A percentile compares a stretch with the other conserved stretches of the same genome.
These are phyloP conservation scores for Amborella trichopoda DNA, from an alignment of 164 flowering plant genomes.

Conservation along the genomic window DNA sequence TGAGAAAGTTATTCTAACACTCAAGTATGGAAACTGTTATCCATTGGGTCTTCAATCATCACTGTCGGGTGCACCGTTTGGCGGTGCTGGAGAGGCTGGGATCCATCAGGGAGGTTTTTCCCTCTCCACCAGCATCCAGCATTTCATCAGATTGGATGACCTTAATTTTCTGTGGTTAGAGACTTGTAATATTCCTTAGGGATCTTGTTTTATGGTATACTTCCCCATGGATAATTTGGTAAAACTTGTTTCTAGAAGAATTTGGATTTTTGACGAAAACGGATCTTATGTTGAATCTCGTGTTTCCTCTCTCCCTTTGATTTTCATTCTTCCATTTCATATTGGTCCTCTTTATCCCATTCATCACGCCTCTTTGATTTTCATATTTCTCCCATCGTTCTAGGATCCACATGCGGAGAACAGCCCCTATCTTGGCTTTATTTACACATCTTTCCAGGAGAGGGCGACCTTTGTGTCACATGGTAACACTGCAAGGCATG, in stretches of 20 bases:
- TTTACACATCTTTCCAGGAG: slow-evolving; percentile 53
- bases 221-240: neutral
- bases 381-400: neutral
- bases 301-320: too few species aligned
- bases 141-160: neutral
- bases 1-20: too few species aligned
- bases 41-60: too few species aligned
- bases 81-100: too few species aligned
- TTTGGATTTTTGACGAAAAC: neutral
- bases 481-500: slow-evolving; percentile 41
- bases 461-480: slow-evolving; percentile 45
- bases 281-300: too few species aligned
- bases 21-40: too few species aligned
- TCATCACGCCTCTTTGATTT: neutral
- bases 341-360: neutral
- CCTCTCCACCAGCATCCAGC: neutral
- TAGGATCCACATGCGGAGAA: slow-evolving; percentile 16
- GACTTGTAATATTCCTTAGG: neutral
- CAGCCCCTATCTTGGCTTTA: slow-evolving; percentile 41
- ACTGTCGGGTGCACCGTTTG: too few species aligned
- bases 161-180: neutral
- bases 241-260: neutral
- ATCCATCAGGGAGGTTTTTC: too few species aligned
- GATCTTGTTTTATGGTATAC: neutral
- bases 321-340: neutral